Evolutionary conservation across 495 filamentous ascomycete genomes (phyloP), one percentile per base, ranked within the genome.

Genomic region (Zalerion maritima): DNA sequence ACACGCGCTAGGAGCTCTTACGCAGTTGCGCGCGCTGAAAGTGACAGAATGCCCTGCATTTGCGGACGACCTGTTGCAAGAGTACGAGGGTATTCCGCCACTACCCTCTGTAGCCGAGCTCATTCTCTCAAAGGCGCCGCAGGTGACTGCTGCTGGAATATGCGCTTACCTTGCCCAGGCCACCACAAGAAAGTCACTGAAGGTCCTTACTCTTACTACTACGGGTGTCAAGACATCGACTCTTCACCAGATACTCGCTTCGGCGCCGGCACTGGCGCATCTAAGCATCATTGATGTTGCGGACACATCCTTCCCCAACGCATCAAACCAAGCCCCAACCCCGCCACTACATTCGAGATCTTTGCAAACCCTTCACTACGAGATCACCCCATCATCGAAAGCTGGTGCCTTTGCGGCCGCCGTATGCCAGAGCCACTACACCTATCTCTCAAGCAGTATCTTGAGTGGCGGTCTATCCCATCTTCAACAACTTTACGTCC

Each of bases 381-480:
- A 94, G 46, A 83, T 97, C 45, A 71, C 64, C 26, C n/a, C n/a
- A n/a, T n/a, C n/a, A n/a, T n/a, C n/a, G n/a, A n/a, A n/a, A n/a
- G n/a, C n/a, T n/a, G n/a, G n/a, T n/a, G n/a, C n/a, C n/a, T n/a
- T n/a, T n/a, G 67, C 74, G 11, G 67, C 65, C 2, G 65, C 63
- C 12, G 69, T 73, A 5, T 64, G 71, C 1, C 54, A 61, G 3
- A 75, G 73, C 29, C 91, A 93, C 58, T 93, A 97, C 48, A 58
- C 62, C 24, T 93, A 92, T 57, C 70, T 97, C n/a, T 68, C 84
- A 14, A 64, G 66, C 21, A 89, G 80, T 4, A 63, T 97, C 18
- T 69, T 83, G 38, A 64, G 69, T n/a, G 72, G 75, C 33, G 61
- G 67, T 10, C 65, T 97, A 0, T 81, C 85, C 6, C 61, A 67